Conservation (phyloP, 2,329 filamentous ascomycete species). For the Tolypocladium pustulatum region DNA sequence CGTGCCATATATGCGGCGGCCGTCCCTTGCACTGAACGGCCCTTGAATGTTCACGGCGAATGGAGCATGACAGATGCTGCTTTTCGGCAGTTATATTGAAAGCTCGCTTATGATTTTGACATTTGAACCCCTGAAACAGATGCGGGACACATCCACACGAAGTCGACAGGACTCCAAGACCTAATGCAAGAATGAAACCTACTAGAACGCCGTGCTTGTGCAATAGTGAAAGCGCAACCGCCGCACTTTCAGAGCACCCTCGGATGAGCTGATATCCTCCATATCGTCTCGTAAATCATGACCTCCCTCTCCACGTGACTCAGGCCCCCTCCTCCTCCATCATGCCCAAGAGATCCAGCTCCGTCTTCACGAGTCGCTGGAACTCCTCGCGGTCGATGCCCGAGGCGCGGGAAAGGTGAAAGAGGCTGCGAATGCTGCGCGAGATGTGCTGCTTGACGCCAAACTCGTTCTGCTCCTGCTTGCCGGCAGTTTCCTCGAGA, state of each 20-base stretch:
- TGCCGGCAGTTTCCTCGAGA: slow-evolving; percentile 44
- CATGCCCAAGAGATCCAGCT: slow-evolving; percentile 59
- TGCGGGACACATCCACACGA: background rate
- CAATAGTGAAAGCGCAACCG: background rate
- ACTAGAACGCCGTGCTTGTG: slow-evolving; percentile 1
- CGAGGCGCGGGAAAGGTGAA: slow-evolving; percentile 55
- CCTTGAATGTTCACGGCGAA: background rate
- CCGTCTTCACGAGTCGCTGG: slow-evolving; percentile 57
- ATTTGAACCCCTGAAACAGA: background rate
- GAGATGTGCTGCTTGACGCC: slow-evolving; percentile 72
- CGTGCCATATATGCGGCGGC: background rate
- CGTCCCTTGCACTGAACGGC: background rate
- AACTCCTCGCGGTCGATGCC: slow-evolving; percentile 71
- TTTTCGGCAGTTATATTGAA: background rate
- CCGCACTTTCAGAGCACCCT: background rate
- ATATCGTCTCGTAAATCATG: too few relatives aligned
- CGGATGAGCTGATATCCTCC: background rate
- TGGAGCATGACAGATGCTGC: background rate
- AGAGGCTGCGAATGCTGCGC: slow-evolving; percentile 67
- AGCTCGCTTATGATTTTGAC: background rate
- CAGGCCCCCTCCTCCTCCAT: slow-evolving; percentile 49
- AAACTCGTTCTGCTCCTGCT: slow-evolving; percentile 54
- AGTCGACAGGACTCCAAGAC: background rate
- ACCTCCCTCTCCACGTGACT: background rate
- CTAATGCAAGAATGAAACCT: background rate